Evolutionary conservation across 345 rosid genomes (phyloP), one percentile per base, ranked within the genome.

Genomic region (Eucalyptus erythrocorys): DNA sequence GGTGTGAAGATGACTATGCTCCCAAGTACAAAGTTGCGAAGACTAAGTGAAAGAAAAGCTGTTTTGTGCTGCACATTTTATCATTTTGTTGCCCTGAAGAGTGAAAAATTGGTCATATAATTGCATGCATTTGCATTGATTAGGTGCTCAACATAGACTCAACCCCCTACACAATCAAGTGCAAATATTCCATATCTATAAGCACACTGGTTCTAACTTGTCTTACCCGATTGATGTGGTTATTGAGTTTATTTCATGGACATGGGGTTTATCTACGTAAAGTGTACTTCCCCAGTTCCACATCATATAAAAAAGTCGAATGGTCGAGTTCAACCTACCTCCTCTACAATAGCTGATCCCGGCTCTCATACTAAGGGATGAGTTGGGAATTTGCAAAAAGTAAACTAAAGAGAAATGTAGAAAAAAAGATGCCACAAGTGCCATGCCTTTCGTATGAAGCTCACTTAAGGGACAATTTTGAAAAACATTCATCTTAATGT

Each of bases 381-480:
- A 68, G 43, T 68, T 68, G 43, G 66, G 43, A 68, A 68, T 1
- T 68, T 68, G 13, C 13, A 3, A 5, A 34, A 34, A 9, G 43
- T 10, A 68, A 68, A 34, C 81, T 34, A 34, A 68, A 34, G 43
- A 34, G 81, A 68, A 68, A 68, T 17, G 40, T 34, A 40, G 43
- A 15, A 68, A 68, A 59, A 37, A 71, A 22, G 22, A 21, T 10
- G 13, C 4, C 13, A 5, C 43, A 17, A 71, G 13, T 17, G 7
- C 12, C 4, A 0, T 19, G 10, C 14, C 7, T 71, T 71, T 71
- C 7, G 0, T 19, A 34, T 2, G 4, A 34, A 5, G 43, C 43
- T 68, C 6, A 68, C 24, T 34, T 34, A 22, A 34, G 43, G 11
- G 6, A 5, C 7, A 8, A 71, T 17, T 66, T 66, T n/a, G 22